phyloP scores from a whole-genome alignment of 2,329 filamentous ascomycete species.

The Fusarium camptoceras region DNA sequence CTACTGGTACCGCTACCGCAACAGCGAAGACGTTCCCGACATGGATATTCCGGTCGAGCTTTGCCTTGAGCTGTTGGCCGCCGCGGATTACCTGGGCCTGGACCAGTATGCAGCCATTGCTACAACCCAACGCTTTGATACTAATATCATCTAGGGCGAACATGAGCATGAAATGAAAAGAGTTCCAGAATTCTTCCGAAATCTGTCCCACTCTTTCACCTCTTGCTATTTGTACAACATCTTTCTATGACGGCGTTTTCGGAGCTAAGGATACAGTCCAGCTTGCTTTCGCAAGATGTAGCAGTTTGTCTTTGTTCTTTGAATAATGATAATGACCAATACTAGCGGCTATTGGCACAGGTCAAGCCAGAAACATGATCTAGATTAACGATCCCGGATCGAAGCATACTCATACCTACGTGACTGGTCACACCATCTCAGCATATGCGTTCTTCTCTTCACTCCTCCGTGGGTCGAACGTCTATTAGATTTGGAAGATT shows the following conservation, averaged over 20 bases:
- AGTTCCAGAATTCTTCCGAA: neutral
- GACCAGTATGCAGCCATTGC: constrained; percentile 60
- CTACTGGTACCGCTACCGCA: constrained; percentile 80
- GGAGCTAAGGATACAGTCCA: constrained; percentile 31
- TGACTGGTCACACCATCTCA: constrained; percentile 58
- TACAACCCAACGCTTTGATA: constrained; percentile 37
- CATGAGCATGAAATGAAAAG: constrained; percentile 53
- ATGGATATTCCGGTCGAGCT: constrained; percentile 85
- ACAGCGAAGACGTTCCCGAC: constrained; percentile 79
- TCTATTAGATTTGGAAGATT: constrained; percentile 67
- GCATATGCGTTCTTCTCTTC: constrained; percentile 65
- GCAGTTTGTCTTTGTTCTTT: constrained; percentile 20
- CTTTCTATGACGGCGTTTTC: constrained; percentile 22
- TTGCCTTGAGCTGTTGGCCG: constrained; percentile 81
- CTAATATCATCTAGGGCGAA: constrained; percentile 53
- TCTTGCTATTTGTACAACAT: constrained; percentile 1
- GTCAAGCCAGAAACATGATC: neutral
- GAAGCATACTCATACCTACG: constrained; percentile 2
- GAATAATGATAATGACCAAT: constrained; percentile 30
- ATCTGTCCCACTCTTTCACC: neutral
- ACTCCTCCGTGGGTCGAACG: constrained; percentile 64
- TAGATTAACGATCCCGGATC: neutral
- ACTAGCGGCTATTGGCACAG: constrained; percentile 2
- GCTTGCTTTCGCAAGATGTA: constrained; percentile 2
- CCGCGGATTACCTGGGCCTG: constrained; percentile 80